Percentiles rank a stretch among this genome's conserved stretches.
Conservation (phyloP, 306 rosid genomes). For the Inga laurina region DNA sequence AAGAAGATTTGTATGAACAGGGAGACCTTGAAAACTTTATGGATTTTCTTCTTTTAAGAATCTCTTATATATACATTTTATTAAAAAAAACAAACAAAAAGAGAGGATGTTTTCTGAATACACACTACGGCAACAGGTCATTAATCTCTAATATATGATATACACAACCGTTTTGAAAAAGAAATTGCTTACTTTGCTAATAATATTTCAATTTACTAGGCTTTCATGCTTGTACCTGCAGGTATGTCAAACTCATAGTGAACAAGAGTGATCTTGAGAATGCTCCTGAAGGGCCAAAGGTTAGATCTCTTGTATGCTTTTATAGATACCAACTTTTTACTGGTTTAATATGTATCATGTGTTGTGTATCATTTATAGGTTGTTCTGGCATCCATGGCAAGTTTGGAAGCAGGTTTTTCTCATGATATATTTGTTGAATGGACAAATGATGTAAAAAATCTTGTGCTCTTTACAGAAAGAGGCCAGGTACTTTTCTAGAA, state of each 20-base stretch:
- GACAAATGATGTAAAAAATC: slow-evolving; percentile 80
- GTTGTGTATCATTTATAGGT: slow-evolving; percentile 51
- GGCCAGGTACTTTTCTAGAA: slow-evolving; percentile 74
- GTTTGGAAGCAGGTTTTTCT: slow-evolving; percentile 98
- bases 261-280: slow-evolving; percentile 86
- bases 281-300: slow-evolving; percentile 98
- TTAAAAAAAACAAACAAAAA: not conserved
- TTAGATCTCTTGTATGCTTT: slow-evolving; percentile 36
- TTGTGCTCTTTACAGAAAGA: slow-evolving; percentile 87
- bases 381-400: slow-evolving; percentile 96
- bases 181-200: slow-evolving; percentile 7
- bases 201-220: slow-evolving; percentile 35
- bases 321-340: slow-evolving; percentile 2
- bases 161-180: not conserved
- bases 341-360: slow-evolving; percentile 1
- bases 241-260: slow-evolving; percentile 65
- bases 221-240: slow-evolving; percentile 50
- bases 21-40: not conserved
- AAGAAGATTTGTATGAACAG: slow-evolving; percentile 18
- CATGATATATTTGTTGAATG: slow-evolving; percentile 95
- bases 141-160: not conserved
- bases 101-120: not conserved
- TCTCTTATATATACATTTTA: not conserved
- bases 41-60: slow-evolving; percentile 11
- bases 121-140: not conserved